phyloP scores from a whole-genome alignment of 768 basidiomycete species.

The Termitomyces titanicus region DNA sequence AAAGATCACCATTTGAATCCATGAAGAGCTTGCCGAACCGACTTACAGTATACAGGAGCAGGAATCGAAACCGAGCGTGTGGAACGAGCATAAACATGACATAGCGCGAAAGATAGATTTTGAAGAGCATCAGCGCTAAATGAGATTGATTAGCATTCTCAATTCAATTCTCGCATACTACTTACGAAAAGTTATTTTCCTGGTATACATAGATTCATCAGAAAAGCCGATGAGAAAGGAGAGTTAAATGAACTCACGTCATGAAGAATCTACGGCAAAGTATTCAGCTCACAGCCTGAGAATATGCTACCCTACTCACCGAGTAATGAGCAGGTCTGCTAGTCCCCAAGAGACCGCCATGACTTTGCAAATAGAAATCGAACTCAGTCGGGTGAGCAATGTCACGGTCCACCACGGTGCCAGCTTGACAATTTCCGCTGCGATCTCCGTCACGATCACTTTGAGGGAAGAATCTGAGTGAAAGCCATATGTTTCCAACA shows the following conservation, averaged over 20 bases:
- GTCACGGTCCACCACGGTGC: slow-evolving; percentile 72
- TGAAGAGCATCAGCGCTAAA: slow-evolving; percentile 58
- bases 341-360: slow-evolving; percentile 76
- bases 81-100: slow-evolving; percentile 60
- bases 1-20: not conserved
- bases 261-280: slow-evolving; percentile 30
- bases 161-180: not conserved
- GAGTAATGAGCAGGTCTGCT: slow-evolving; percentile 50
- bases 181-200: slow-evolving; percentile 60
- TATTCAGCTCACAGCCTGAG: not conserved
- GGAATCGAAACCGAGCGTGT: slow-evolving; percentile 83
- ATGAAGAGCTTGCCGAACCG: not conserved
- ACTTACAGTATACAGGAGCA: slow-evolving; percentile 76
- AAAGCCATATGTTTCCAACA: not conserved
- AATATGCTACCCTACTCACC: slow-evolving; percentile 22
- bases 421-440: slow-evolving; percentile 73
- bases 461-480: slow-evolving; percentile 32
- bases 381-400: slow-evolving; percentile 71
- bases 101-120: slow-evolving; percentile 59
- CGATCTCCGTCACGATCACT: slow-evolving; percentile 49
- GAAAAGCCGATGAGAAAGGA: not conserved
- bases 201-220: slow-evolving; percentile 13
- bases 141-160: not conserved
- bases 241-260: slow-evolving; percentile 32
- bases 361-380: slow-evolving; percentile 78